These are phyloP conservation scores for Chaetomium cochliodes DNA, from an alignment of 495 filamentous ascomycete species.

Conservation along the genomic window DNA sequence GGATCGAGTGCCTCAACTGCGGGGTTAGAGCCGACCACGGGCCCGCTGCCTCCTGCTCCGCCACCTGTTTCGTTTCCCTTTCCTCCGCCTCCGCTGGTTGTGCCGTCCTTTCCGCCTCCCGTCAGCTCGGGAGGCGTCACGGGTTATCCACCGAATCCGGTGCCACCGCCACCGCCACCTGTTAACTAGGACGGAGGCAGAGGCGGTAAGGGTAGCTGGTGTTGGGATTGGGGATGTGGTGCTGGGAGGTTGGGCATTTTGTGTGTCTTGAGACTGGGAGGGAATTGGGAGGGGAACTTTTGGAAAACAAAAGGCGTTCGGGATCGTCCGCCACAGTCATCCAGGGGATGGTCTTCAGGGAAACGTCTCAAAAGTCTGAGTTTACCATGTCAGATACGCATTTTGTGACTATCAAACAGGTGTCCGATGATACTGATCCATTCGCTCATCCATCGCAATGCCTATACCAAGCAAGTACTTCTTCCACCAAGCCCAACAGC, in stretches of 20 bases:
- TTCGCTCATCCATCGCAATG: no score
- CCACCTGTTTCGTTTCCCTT: neutral
- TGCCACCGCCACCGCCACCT: neutral
- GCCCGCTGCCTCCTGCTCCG: neutral
- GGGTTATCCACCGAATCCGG: neutral
- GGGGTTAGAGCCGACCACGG: neutral
- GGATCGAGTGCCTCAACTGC: neutral
- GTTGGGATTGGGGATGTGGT: no score
- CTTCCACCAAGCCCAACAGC: neutral
- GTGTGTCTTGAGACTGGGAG: no score
- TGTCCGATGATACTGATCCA: no score
- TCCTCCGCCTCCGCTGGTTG: neutral
- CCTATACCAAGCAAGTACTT: no score
- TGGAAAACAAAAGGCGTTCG: neutral
- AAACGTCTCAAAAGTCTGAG: no score
- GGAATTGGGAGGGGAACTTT: neutral
- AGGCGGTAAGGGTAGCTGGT: neutral
- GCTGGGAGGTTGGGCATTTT: neutral
- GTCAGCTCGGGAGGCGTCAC: neutral
- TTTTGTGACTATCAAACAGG: no score
- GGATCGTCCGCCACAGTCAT: no score
- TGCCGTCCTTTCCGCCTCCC: slow-evolving; percentile 1
- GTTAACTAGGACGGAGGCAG: neutral
- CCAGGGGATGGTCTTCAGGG: no score
- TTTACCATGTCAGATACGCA: no score